Conservation (phyloP, 192 early-diverging fungal species). For the Entomortierella beljakovae region DNA sequence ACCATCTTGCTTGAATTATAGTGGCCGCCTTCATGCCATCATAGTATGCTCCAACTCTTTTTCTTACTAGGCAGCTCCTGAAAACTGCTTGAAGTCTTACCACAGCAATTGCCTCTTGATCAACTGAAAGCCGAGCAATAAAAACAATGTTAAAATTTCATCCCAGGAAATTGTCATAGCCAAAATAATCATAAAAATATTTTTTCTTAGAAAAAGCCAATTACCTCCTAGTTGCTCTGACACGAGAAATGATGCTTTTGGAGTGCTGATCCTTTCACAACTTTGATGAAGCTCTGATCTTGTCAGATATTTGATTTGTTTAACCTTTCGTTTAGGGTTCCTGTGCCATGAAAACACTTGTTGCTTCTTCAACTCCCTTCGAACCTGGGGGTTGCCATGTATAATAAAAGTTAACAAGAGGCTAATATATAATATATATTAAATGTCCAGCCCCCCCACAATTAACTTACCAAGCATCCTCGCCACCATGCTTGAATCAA, state of each 20-base stretch:
- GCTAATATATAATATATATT: background rate
- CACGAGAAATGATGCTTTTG: conserved; percentile 42
- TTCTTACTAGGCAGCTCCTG: conserved; percentile 34
- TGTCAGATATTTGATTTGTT: conserved; percentile 42
- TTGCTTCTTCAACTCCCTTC: conserved; percentile 47
- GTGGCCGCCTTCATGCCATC: conserved; percentile 49
- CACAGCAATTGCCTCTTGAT: conserved; percentile 41
- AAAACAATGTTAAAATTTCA: background rate
- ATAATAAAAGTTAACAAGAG: background rate
- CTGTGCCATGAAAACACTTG: conserved; percentile 47
- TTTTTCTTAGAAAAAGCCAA: background rate
- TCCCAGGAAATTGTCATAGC: background rate
- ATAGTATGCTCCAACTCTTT: conserved; percentile 24
- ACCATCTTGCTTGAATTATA: conserved; percentile 44
- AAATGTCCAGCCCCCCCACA: background rate
- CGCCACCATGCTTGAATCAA: conserved; percentile 56
- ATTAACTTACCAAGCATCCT: conserved; percentile 38
- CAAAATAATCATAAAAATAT: background rate
- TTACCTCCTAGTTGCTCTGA: conserved; percentile 45
- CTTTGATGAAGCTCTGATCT: conserved; percentile 37
- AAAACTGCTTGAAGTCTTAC: conserved; percentile 43
- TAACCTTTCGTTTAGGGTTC: conserved; percentile 26
- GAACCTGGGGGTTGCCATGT: conserved; percentile 19
- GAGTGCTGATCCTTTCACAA: conserved; percentile 42
- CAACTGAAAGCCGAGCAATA: conserved; percentile 5